Conservation (phyloP, 1,139 yeast genomes). For the Diutina ranongensis region DNA sequence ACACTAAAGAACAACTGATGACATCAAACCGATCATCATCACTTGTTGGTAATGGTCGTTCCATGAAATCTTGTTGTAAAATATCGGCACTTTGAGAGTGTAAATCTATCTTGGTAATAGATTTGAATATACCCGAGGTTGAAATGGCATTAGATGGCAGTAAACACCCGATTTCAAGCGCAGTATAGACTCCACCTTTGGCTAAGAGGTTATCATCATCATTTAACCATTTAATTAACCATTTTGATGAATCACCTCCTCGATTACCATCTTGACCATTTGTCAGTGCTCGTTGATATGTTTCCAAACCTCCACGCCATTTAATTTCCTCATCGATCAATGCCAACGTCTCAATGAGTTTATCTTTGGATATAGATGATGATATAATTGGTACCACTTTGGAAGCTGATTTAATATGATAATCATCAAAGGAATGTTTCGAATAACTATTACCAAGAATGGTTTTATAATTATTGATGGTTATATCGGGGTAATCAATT, state of each 20-base stretch:
- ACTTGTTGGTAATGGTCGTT: conserved; percentile 46
- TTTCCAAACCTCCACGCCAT: conserved; percentile 55
- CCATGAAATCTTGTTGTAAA: conserved; percentile 73
- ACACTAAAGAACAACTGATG: conserved; percentile 74
- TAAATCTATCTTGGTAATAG: conserved; percentile 60
- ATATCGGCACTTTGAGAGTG: conserved; percentile 70
- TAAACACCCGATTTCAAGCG: conserved; percentile 78
- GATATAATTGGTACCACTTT: conserved; percentile 13
- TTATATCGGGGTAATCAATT: conserved; percentile 11
- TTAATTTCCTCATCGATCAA: conserved; percentile 49
- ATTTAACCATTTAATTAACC: conserved; percentile 57
- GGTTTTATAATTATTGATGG: conserved; percentile 16
- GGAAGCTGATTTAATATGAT: conserved; percentile 8
- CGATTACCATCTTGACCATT: conserved; percentile 67
- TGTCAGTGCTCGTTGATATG: conserved; percentile 80
- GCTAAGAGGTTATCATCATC: conserved; percentile 4
- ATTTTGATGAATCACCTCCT: conserved; percentile 87
- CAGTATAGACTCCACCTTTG: conserved; percentile 12
- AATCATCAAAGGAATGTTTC: conserved; percentile 3
- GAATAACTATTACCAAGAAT: conserved; percentile 7
- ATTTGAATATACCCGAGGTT: conserved; percentile 34
- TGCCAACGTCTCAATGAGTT: conserved; percentile 26
- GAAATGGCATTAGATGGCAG: conserved; percentile 62
- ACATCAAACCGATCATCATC: conserved; percentile 42
- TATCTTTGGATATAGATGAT: conserved; percentile 11